These are phyloP conservation scores for Penicillium freii DNA, from an alignment of 2,329 filamentous ascomycete species.

Conservation along the genomic window DNA sequence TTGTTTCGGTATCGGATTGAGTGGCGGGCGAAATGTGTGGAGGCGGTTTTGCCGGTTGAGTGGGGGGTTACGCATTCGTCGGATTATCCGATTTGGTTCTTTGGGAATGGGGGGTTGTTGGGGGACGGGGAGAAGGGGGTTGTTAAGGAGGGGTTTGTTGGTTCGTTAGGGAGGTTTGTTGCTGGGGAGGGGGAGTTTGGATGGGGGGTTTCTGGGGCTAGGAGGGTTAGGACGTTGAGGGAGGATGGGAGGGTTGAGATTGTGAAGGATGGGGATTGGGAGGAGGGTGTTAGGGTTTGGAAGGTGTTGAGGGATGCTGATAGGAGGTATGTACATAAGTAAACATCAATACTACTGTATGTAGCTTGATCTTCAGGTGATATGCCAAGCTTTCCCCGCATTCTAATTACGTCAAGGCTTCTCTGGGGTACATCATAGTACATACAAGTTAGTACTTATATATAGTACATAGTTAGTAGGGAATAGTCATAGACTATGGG, in stretches of 20 bases:
- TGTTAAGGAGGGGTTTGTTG: slow-evolving; percentile 32
- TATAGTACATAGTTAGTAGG: not conserved
- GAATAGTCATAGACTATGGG: not conserved
- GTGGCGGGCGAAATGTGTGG: slow-evolving; percentile 51
- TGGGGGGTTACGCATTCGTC: slow-evolving; percentile 57
- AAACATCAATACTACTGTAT: too few relatives aligned
- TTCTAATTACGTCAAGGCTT: slow-evolving; percentile 19
- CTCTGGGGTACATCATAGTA: not conserved
- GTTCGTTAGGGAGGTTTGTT: slow-evolving; percentile 33
- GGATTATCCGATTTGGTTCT: slow-evolving; percentile 57
- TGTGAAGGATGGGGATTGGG: slow-evolving; percentile 48
- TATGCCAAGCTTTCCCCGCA: slow-evolving; percentile 26
- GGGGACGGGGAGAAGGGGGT: slow-evolving; percentile 46
- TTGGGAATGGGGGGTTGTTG: slow-evolving; percentile 49
- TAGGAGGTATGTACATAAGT: too few relatives aligned
- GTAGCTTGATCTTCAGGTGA: too few relatives aligned
- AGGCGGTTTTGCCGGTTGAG: slow-evolving; percentile 41
- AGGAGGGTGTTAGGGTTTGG: slow-evolving; percentile 52
- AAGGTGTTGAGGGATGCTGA: slow-evolving; percentile 29
- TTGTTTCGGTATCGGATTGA: slow-evolving; percentile 56
- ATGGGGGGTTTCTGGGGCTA: slow-evolving; percentile 29
- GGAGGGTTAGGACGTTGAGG: slow-evolving; percentile 47
- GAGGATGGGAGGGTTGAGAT: slow-evolving; percentile 48
- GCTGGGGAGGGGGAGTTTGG: slow-evolving; percentile 22
- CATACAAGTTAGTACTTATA: not conserved